phyloP scores from a whole-genome alignment of 176 grass and related monocot genomes.

The Carex cristatella region DNA sequence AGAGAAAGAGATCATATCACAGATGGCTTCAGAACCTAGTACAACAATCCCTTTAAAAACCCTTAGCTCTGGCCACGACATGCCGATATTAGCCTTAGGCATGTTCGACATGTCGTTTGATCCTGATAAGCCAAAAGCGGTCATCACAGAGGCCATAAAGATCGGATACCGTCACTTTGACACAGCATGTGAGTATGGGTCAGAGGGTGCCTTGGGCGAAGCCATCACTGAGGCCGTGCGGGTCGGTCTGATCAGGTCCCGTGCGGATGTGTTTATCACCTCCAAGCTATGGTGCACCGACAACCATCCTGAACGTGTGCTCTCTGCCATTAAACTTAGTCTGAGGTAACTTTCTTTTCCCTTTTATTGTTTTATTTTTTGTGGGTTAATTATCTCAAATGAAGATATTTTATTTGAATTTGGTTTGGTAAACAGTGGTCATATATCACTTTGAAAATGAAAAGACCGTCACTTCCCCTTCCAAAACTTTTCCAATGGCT shows the following conservation, averaged over 20 bases:
- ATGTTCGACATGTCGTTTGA: constrained; percentile 1
- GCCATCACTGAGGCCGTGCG: constrained; percentile 26
- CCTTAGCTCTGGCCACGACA: constrained; percentile 27
- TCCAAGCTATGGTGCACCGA: constrained; percentile 61
- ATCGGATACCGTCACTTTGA: constrained; percentile 58
- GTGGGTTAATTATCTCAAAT: not conserved
- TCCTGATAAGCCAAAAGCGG: not conserved
- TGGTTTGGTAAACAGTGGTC: not conserved
- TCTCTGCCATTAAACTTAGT: constrained; percentile 37
- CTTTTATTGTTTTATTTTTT: not conserved
- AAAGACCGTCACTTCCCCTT: not conserved
- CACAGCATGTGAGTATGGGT: constrained; percentile 34
- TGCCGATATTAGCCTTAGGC: constrained; percentile 46
- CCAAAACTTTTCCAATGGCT: not conserved
- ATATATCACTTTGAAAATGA: not conserved
- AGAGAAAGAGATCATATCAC: not conserved
- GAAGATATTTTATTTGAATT: not conserved
- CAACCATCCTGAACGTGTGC: constrained; percentile 40
- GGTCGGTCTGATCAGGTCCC: constrained; percentile 29
- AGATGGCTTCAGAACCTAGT: not conserved
- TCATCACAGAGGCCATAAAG: constrained; percentile 42
- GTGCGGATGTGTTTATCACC: constrained; percentile 58
- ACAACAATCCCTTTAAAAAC: constrained; percentile 22
- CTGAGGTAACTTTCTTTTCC: constrained; percentile 27
- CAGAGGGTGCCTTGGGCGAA: constrained; percentile 35